A percentile compares a stretch with the other conserved stretches of the same genome.
Evolutionary conservation across 1,284 basidiomycete genomes (phyloP).

Genomic region (Naganishia albida): DNA sequence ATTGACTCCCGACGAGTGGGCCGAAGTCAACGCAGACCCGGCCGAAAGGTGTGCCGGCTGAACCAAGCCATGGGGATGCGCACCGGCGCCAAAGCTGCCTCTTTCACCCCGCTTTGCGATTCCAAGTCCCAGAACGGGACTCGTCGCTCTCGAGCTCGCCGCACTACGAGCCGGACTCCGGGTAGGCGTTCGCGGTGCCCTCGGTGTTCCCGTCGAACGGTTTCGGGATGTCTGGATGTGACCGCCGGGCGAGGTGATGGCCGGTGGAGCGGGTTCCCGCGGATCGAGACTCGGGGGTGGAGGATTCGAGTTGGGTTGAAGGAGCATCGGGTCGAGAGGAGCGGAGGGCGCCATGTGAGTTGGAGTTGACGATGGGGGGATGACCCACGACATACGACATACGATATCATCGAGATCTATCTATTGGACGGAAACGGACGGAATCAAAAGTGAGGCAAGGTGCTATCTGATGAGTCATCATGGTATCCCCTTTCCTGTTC

Average conservation of each 20-base stretch:
- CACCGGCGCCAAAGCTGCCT: conserved; percentile 19
- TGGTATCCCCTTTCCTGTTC: too few relatives aligned
- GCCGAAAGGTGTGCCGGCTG: not conserved
- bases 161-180: conserved; percentile 45
- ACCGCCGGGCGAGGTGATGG: conserved; percentile 33
- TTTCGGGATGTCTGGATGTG: conserved; percentile 26
- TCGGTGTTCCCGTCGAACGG: conserved; percentile 28
- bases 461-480: too few relatives aligned
- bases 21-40: conserved; percentile 1
- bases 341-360: conserved; percentile 3
- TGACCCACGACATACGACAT: too few relatives aligned
- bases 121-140: conserved; percentile 2
- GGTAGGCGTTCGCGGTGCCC: conserved; percentile 28
- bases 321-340: not conserved
- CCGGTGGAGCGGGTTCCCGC: conserved; percentile 45
- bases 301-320: conserved; percentile 42
- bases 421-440: too few relatives aligned
- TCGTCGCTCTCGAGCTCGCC: conserved; percentile 40
- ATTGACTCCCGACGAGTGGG: not conserved
- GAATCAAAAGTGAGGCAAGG: too few relatives aligned
- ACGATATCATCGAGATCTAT: too few relatives aligned
- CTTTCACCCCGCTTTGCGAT: not conserved
- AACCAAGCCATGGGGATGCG: not conserved
- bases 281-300: conserved; percentile 51
- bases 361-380: too few relatives aligned